Evolutionary conservation across 805 yeast genomes (phyloP), one percentile per base, ranked within the genome.

Genomic region (Yamadazyma scolyti): DNA sequence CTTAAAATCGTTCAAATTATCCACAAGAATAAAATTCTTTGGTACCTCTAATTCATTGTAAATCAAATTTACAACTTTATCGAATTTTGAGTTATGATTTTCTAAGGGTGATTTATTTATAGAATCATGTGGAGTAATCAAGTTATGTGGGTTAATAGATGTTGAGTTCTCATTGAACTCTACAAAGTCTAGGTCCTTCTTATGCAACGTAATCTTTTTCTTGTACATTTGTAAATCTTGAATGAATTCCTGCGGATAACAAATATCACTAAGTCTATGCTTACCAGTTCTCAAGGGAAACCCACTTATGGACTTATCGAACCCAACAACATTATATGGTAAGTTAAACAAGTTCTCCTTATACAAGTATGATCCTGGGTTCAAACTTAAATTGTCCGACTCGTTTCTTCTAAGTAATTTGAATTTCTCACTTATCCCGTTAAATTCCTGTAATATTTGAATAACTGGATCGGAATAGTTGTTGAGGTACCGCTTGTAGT

Each of bases 321-420:
- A 62, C 4, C 72, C 72, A 3, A 61, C 45, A 6, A 64, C 68
- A 42, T 65, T 62, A 39, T 63, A 63, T 8, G 61, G 61, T 20
- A 47, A 43, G n/a, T 46, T 47, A 28, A 52, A 52, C 6, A 55
- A 32, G 29, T 56, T 55, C 11, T 52, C 50, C 24, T 52, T 47
- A 21, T 49, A 50, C 12, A 59, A 40, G 30, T 56, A 56, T 15
- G 56, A 54, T 19, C 56, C 59, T 12, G 56, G 47, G 13, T 52
- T 44, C 33, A 57, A 49, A 19, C 47, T 36, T 23, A 55, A 42
- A 31, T 48, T 54, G 23, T 50, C 49, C 13, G 46, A 43, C 36
- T 60, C 67, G 15, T 50, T 52, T 14, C 69, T 50, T 31, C 71
- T 52, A 17, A 62, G 50, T 25, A 55, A 40, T 35, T 54, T 54